These are phyloP conservation scores for Chimonanthus salicifolius DNA, from an alignment of 164 flowering plant genomes.

Conservation along the genomic window DNA sequence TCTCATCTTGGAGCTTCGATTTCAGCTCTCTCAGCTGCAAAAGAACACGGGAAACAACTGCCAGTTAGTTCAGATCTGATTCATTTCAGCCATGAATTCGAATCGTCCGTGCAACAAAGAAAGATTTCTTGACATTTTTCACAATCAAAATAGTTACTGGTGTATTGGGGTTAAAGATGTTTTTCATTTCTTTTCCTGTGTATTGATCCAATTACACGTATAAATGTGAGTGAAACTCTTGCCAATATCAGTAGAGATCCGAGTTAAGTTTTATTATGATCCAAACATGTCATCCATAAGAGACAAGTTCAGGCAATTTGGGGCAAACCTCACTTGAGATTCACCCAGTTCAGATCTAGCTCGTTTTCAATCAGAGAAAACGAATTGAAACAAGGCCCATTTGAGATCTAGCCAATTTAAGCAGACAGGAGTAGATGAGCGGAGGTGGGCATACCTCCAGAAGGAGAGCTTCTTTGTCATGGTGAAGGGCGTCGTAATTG, in stretches of 20 bases:
- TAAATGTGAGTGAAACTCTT: no score
- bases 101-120: no score
- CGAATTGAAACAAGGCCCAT: not conserved
- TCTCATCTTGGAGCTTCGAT: constrained; percentile 50
- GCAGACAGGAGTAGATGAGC: not conserved
- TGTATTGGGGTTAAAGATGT: no score
- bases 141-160: no score
- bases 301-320: no score
- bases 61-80: not conserved
- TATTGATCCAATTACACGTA: no score
- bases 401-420: not conserved
- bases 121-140: no score
- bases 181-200: no score
- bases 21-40: constrained; percentile 56
- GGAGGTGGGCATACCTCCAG: constrained; percentile 44
- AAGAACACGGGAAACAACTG: not conserved
- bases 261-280: no score
- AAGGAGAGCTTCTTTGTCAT: constrained; percentile 60
- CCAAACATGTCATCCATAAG: no score
- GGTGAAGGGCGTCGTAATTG: constrained; percentile 53
- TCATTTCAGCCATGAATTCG: not conserved
- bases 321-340: no score
- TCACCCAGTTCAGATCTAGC: not conserved
- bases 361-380: not conserved
- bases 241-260: no score